phyloP scores from a whole-genome alignment of 257 asterid genomes.

The Scutellaria barbata region DNA sequence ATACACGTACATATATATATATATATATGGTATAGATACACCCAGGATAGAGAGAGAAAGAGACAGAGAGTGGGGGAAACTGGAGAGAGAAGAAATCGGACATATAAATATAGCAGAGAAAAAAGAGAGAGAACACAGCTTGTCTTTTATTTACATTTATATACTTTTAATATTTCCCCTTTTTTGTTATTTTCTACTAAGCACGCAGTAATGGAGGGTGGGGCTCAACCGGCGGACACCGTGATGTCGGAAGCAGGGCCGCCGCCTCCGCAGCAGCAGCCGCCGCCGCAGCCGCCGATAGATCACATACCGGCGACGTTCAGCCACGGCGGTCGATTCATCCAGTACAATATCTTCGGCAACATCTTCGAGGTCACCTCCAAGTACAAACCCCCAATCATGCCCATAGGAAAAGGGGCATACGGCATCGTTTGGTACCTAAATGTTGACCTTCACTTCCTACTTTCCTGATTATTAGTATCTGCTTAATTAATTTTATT shows the following conservation, averaged over 20 bases:
- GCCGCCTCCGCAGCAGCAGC: slow-evolving; percentile 44
- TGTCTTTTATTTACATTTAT: not conserved
- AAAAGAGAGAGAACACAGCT: slow-evolving; percentile 32
- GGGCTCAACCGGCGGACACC: slow-evolving; percentile 79
- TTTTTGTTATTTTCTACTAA: slow-evolving; percentile 33
- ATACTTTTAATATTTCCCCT: not conserved
- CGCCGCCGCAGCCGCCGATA: slow-evolving; percentile 48
- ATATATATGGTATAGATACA: not conserved
- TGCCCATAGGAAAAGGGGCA: slow-evolving; percentile 99
- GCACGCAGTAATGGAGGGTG: slow-evolving; percentile 63
- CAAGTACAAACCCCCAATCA: slow-evolving; percentile 93
- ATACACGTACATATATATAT: not conserved
- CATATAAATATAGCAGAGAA: slow-evolving; percentile 28
- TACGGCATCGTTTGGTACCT: slow-evolving; percentile 98
- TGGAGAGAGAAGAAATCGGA: not conserved
- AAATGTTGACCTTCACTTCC: not conserved
- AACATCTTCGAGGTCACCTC: slow-evolving; percentile 97
- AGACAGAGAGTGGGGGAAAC: not conserved
- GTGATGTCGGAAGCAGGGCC: slow-evolving; percentile 86
- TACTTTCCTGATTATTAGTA: not conserved
- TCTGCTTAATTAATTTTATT: not conserved
- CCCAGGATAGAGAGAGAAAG: not conserved
- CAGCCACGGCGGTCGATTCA: slow-evolving; percentile 91
- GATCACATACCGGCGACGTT: slow-evolving; percentile 81
- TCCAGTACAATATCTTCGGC: slow-evolving; percentile 91